These are phyloP conservation scores for Kitagawia praeruptora DNA, from an alignment of 129 eudicot species.

Conservation along the genomic window DNA sequence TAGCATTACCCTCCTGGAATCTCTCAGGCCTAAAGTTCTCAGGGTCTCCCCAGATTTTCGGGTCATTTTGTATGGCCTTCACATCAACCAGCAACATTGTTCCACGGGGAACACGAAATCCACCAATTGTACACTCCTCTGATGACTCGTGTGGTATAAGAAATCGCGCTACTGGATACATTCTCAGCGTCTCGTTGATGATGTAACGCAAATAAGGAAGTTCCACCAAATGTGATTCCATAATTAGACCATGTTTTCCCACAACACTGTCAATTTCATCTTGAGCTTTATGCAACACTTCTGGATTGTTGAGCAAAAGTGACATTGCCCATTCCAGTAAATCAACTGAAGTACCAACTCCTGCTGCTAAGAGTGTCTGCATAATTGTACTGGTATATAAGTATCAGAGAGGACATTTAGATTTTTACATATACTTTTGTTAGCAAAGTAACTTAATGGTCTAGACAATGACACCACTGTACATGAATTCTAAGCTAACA, in stretches of 20 bases:
- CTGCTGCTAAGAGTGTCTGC: too few relatives aligned
- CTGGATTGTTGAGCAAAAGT: constrained; percentile 29
- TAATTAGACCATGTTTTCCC: constrained; percentile 15
- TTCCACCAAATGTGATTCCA: constrained; percentile 15
- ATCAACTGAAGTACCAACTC: neutral
- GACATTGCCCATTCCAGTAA: constrained; percentile 40
- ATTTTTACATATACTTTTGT: too few relatives aligned
- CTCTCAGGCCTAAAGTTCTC: constrained; percentile 29
- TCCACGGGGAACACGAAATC: constrained; percentile 20
- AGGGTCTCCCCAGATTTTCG: constrained; percentile 26
- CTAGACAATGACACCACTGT: too few relatives aligned
- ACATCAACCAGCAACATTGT: constrained; percentile 33
- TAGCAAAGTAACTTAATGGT: too few relatives aligned
- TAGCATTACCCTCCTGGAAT: constrained; percentile 16
- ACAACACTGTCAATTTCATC: constrained; percentile 15
- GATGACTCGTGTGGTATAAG: constrained; percentile 18
- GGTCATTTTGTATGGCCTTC: constrained; percentile 39
- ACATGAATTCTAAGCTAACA: too few relatives aligned
- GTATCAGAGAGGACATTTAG: too few relatives aligned
- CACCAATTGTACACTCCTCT: constrained; percentile 16
- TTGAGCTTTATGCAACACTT: constrained; percentile 22
- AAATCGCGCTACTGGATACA: constrained; percentile 18
- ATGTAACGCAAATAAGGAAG: constrained; percentile 24
- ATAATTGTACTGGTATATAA: too few relatives aligned
- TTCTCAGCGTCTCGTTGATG: neutral